These are phyloP conservation scores for Kwoniella shandongensis DNA, from an alignment of 768 basidiomycete species.

Conservation along the genomic window DNA sequence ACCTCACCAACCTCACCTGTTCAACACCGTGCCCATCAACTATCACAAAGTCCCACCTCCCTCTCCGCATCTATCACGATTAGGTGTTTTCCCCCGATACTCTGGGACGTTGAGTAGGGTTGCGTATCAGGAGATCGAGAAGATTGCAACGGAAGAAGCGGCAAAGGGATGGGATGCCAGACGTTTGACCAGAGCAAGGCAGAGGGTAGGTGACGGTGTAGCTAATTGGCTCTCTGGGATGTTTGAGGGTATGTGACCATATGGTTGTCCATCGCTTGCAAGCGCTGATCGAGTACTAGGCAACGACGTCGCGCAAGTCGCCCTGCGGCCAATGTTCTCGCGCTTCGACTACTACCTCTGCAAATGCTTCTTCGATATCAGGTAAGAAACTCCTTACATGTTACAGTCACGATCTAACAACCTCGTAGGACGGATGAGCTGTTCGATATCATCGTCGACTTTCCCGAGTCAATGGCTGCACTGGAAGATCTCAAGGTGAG, in stretches of 20 bases:
- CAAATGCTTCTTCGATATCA: constrained; percentile 81
- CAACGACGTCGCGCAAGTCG: constrained; percentile 45
- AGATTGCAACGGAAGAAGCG: constrained; percentile 63
- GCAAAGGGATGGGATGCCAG: constrained; percentile 67
- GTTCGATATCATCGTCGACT: constrained; percentile 94
- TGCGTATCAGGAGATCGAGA: constrained; percentile 81
- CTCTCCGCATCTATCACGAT: constrained; percentile 33
- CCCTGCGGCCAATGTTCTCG: constrained; percentile 66
- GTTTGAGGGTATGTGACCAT: constrained; percentile 59
- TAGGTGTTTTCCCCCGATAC: constrained; percentile 45
- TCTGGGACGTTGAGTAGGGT: constrained; percentile 67
- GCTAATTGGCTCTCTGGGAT: constrained; percentile 82
- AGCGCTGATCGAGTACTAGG: constrained; percentile 42
- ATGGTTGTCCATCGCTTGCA: not conserved
- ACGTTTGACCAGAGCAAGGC: constrained; percentile 63
- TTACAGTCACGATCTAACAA: constrained; percentile 11
- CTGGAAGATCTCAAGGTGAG: constrained; percentile 78
- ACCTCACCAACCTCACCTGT: constrained; percentile 11
- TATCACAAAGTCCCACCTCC: constrained; percentile 37
- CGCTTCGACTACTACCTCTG: constrained; percentile 93
- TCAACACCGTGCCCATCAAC: constrained; percentile 32
- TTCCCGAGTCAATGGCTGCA: constrained; percentile 80
- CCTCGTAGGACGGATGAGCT: constrained; percentile 63
- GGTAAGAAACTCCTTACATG: constrained; percentile 58
- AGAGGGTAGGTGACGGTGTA: constrained; percentile 77